Evolutionary conservation across 306 rosid species (phyloP).

Genomic region (Quillaja saponaria): DNA sequence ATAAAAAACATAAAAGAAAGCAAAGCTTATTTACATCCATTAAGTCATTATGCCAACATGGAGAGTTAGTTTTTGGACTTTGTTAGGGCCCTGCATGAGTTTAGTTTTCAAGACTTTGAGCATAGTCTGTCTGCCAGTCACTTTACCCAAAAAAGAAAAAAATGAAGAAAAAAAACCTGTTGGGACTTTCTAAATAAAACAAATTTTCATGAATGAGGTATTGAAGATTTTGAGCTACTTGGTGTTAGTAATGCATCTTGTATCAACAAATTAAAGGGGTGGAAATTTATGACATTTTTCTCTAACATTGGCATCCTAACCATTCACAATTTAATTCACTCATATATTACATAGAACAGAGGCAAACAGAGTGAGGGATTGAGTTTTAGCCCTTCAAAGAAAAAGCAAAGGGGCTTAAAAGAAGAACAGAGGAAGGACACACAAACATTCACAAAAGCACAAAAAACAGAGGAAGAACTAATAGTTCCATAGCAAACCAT

Average conservation of each 20-base stretch:
- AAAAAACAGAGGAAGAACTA: constrained; percentile 11
- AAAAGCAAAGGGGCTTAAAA: constrained; percentile 46
- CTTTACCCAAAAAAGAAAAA: no score
- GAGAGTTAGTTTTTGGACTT: no score
- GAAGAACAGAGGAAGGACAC: neutral
- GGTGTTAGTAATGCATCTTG: neutral
- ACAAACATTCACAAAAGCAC: constrained; percentile 14
- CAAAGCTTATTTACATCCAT: no score
- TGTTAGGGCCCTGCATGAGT: no score
- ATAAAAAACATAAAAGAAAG: no score
- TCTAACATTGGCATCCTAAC: constrained; percentile 20
- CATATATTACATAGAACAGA: neutral
- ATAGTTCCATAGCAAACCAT: constrained; percentile 48
- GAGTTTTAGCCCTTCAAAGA: constrained; percentile 37
- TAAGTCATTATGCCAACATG: no score
- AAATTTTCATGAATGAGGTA: neutral
- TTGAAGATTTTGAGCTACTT: neutral
- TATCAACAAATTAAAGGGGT: constrained; percentile 3
- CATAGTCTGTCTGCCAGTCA: no score
- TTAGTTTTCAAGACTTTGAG: no score
- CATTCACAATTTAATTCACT: constrained; percentile 41
- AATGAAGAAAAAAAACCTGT: no score
- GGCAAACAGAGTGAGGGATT: neutral
- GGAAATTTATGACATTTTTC: constrained; percentile 24
- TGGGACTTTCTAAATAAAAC: neutral